A percentile compares a stretch with the other conserved stretches of the same genome.
Evolutionary conservation across 352 stramenopile genomes (phyloP).

Genomic region (Globisporangium ultimum): DNA sequence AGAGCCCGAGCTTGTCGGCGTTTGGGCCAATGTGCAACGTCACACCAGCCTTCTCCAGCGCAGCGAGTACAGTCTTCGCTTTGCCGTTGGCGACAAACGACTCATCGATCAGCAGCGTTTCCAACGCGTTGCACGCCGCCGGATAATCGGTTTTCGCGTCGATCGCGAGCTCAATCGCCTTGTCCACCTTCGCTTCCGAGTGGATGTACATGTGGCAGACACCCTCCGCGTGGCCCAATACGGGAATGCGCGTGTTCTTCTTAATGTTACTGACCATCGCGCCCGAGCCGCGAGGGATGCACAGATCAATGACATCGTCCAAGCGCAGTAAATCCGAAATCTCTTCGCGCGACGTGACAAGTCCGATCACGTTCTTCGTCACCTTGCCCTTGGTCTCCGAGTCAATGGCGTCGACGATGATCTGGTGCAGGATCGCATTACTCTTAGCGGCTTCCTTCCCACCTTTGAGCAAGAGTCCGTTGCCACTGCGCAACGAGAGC

Average conservation of each 20-base stretch:
- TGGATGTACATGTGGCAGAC: slow-evolving; percentile 99
- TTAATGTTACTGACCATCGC: slow-evolving; percentile 97
- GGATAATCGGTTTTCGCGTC: slow-evolving; percentile 99
- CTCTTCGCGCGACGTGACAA: slow-evolving; percentile 94
- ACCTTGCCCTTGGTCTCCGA: slow-evolving; percentile 85
- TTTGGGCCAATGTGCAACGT: slow-evolving; percentile 90
- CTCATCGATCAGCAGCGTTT: slow-evolving; percentile 95
- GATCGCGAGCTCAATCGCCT: slow-evolving; percentile 89
- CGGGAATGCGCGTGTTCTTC: slow-evolving; percentile 95
- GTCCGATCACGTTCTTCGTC: slow-evolving; percentile 90
- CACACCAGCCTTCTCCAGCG: slow-evolving; percentile 89
- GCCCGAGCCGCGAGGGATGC: slow-evolving; percentile 96
- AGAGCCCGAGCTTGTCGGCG: slow-evolving; percentile 70
- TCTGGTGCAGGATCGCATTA: slow-evolving; percentile 90
- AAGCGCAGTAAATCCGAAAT: slow-evolving; percentile 92
- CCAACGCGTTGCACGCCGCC: slow-evolving; percentile 96
- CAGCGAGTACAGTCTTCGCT: slow-evolving; percentile 71
- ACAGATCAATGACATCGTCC: slow-evolving; percentile 97
- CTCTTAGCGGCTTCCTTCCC: slow-evolving; percentile 93
- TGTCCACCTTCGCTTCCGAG: slow-evolving; percentile 79
- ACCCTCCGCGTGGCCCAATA: slow-evolving; percentile 97
- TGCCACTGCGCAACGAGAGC: slow-evolving; percentile 94
- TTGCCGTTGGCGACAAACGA: slow-evolving; percentile 73
- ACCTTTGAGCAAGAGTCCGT: slow-evolving; percentile 96
- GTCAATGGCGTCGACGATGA: slow-evolving; percentile 94